Percentiles rank a stretch among this genome's conserved stretches.
phyloP scores from a whole-genome alignment of 2,329 filamentous ascomycete genomes.

The Cladosporium sp. region DNA sequence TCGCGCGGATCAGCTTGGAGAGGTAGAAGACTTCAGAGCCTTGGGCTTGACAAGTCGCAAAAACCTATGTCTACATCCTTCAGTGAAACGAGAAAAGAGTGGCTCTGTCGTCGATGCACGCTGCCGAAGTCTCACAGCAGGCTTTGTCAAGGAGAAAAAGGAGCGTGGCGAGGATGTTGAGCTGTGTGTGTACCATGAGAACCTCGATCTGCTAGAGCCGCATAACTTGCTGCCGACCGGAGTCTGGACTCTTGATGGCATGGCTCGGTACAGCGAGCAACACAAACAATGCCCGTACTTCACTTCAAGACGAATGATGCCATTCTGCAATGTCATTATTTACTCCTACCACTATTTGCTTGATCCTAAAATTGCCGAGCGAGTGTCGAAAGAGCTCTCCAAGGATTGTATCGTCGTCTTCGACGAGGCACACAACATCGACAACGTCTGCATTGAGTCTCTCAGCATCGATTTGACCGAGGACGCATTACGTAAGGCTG shows the following conservation, averaged over 20 bases:
- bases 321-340: slow-evolving; percentile 98
- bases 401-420: slow-evolving; percentile 99
- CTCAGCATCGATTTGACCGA: slow-evolving; percentile 95
- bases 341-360: slow-evolving; percentile 98
- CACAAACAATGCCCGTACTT: slow-evolving; percentile 98
- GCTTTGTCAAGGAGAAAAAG: slow-evolving; percentile 97
- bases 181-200: slow-evolving; percentile 96
- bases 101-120: slow-evolving; percentile 91
- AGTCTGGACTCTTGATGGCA: slow-evolving; percentile 89
- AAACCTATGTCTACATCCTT: slow-evolving; percentile 93
- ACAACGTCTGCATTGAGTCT: slow-evolving; percentile 98
- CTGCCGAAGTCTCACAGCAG: slow-evolving; percentile 90
- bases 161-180: slow-evolving; percentile 92
- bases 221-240: slow-evolving; percentile 93
- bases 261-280: slow-evolving; percentile 85
- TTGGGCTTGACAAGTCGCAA: slow-evolving; percentile 93
- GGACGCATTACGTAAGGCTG: slow-evolving; percentile 86
- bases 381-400: slow-evolving; percentile 90
- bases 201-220: slow-evolving; percentile 88
- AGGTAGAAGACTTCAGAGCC: slow-evolving; percentile 87
- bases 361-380: slow-evolving; percentile 94
- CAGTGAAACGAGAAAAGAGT: slow-evolving; percentile 94
- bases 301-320: slow-evolving; percentile 95
- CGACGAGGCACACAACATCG: slow-evolving; percentile 98
- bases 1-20: slow-evolving; percentile 79